Percentiles rank a stretch among this genome's conserved stretches.
phyloP scores from a whole-genome alignment of 345 rosid genomes.

The Eucalyptus pauciflora region DNA sequence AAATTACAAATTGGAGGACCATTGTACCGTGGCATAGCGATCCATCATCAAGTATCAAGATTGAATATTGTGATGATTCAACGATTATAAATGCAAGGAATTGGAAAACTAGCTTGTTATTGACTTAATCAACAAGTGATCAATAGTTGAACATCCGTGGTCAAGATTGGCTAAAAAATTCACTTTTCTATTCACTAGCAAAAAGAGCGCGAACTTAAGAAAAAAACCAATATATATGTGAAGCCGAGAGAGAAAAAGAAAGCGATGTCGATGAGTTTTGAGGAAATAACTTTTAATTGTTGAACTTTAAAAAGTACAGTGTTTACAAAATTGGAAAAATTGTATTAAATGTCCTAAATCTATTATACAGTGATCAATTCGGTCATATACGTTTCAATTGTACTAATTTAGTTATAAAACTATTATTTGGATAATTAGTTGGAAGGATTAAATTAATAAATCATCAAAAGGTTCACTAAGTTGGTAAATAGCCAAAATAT shows the following conservation, averaged over 20 bases:
- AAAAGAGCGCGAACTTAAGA: not conserved
- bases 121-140: not conserved
- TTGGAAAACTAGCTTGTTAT: not conserved
- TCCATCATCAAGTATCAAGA: not conserved
- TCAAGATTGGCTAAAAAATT: not conserved
- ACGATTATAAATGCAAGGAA: not conserved
- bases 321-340: not conserved
- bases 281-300: not conserved
- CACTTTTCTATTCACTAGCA: not conserved
- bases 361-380: rapidly evolving
- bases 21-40: not conserved
- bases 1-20: not conserved
- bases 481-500: too few relatives aligned
- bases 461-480: not conserved
- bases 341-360: too few relatives aligned
- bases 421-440: too few relatives aligned
- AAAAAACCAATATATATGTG: not conserved
- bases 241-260: not conserved
- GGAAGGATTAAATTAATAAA: too few relatives aligned
- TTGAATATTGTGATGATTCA: not conserved
- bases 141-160: not conserved
- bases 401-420: too few relatives aligned
- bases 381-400: rapidly evolving
- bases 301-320: not conserved
- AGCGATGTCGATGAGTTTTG: not conserved